Percentiles rank a stretch among this genome's conserved stretches.
These are phyloP conservation scores for Terana coerulea DNA, from an alignment of 768 basidiomycete genomes.

Conservation along the genomic window DNA sequence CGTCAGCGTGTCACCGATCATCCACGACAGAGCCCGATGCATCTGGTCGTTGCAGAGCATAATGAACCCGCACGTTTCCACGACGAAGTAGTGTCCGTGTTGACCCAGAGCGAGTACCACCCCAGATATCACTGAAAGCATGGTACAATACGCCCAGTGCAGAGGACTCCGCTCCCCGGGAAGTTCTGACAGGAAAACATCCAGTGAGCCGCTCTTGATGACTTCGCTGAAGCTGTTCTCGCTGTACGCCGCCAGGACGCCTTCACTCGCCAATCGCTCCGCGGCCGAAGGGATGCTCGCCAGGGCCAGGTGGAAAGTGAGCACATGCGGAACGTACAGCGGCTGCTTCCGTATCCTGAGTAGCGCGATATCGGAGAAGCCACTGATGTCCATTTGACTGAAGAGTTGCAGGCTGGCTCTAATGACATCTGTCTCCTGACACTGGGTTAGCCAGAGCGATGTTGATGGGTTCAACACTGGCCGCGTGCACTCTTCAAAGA, in stretches of 20 bases:
- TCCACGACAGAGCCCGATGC: constrained; percentile 74
- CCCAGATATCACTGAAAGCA: constrained; percentile 76
- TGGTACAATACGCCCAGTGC: constrained; percentile 78
- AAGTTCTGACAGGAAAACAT: constrained; percentile 61
- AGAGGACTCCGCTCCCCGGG: constrained; percentile 76
- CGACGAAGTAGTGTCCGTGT: constrained; percentile 75
- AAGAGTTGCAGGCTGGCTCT: constrained; percentile 71
- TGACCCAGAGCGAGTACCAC: constrained; percentile 61
- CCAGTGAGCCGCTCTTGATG: constrained; percentile 73
- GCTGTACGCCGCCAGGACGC: constrained; percentile 76
- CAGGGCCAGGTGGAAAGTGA: constrained; percentile 84
- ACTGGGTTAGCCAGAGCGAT: constrained; percentile 71
- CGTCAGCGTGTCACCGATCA: constrained; percentile 72
- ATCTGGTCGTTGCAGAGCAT: constrained; percentile 85
- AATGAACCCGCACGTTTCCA: constrained; percentile 82
- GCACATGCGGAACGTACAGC: constrained; percentile 71
- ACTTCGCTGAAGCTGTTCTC: constrained; percentile 74
- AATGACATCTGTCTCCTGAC: constrained; percentile 80
- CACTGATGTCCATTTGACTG: constrained; percentile 63
- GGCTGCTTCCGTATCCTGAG: constrained; percentile 62
- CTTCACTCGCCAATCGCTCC: constrained; percentile 82
- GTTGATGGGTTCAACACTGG: constrained; percentile 66
- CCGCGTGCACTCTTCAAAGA: constrained; percentile 79
- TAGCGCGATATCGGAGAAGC: constrained; percentile 61
- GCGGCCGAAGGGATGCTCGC: constrained; percentile 74